Evolutionary conservation across 441 rosid genomes (phyloP).

Genomic region (Mallotus japonicus): DNA sequence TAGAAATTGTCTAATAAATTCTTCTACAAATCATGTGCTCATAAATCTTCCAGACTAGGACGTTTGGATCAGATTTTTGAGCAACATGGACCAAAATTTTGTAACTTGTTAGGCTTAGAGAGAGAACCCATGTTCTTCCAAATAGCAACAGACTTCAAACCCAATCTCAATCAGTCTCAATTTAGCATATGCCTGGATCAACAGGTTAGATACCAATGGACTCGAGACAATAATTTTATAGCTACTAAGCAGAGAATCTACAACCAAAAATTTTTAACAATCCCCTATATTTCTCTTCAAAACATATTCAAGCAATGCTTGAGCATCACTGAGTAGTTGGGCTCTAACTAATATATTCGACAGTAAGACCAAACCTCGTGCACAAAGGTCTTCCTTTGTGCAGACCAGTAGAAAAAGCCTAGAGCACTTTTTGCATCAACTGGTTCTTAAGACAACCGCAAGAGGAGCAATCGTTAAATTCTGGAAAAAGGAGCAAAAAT

Average conservation of each 20-base stretch:
- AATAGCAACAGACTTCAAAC: slow-evolving; percentile 46
- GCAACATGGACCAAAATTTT: slow-evolving; percentile 55
- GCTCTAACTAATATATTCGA: slow-evolving; percentile 55
- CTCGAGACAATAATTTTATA: slow-evolving; percentile 40
- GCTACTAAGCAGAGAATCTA: slow-evolving; percentile 48
- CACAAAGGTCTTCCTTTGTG: slow-evolving; percentile 37
- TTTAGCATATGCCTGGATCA: slow-evolving; percentile 69
- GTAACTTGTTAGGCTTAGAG: slow-evolving; percentile 42
- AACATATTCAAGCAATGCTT: slow-evolving; percentile 54
- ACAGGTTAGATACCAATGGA: slow-evolving; percentile 59
- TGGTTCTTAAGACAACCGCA: no score
- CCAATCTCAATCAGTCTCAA: slow-evolving; percentile 49
- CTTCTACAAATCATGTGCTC: slow-evolving; percentile 56
- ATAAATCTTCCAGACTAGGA: slow-evolving; percentile 64
- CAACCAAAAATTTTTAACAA: slow-evolving; percentile 31
- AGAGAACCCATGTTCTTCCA: slow-evolving; percentile 51
- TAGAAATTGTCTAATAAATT: slow-evolving; percentile 11
- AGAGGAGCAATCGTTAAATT: no score
- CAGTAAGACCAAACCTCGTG: slow-evolving; percentile 56
- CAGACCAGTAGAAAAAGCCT: slow-evolving; percentile 76
- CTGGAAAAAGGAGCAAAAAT: no score
- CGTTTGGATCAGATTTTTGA: slow-evolving; percentile 47
- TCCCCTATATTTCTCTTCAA: slow-evolving; percentile 29
- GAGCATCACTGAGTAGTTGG: slow-evolving; percentile 55
- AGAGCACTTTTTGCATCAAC: slow-evolving; percentile 58